Conservation (phyloP, 108 stramenopile genomes). For the Mediolabrus comicus region DNA sequence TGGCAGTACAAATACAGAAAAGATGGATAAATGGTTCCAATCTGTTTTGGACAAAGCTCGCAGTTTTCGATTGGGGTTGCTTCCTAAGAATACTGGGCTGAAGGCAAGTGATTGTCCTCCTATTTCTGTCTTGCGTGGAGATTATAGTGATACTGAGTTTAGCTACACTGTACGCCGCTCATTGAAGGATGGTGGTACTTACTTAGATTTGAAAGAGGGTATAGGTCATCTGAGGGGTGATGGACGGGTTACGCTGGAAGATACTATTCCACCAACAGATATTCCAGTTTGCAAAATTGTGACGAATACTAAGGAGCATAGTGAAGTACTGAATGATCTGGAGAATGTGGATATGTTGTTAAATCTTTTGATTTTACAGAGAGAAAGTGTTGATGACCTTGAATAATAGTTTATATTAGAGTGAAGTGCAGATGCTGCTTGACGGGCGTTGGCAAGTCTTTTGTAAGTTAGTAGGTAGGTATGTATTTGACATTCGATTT, state of each 20-base stretch:
- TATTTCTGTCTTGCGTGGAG: constrained; percentile 1
- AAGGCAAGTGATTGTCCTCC: constrained; percentile 6
- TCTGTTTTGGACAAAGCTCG: constrained; percentile 6
- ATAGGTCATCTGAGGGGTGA: constrained; percentile 5
- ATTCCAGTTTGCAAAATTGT: constrained; percentile 12
- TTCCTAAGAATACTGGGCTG: background rate
- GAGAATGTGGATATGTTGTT: constrained; percentile 9
- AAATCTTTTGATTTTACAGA: constrained; percentile 1
- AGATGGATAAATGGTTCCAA: constrained; percentile 10
- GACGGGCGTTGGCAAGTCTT: too few relatives aligned
- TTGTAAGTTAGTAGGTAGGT: too few relatives aligned
- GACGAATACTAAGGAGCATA: constrained; percentile 14
- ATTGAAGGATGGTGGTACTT: background rate
- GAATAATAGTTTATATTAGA: too few relatives aligned
- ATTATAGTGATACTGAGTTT: constrained; percentile 2
- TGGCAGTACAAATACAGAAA: background rate
- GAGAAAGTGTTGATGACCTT: too few relatives aligned
- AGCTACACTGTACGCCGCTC: background rate
- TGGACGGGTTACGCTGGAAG: constrained; percentile 12
- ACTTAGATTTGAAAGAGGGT: background rate
- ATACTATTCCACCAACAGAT: constrained; percentile 10
- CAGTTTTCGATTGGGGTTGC: constrained; percentile 5
- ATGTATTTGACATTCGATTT: too few relatives aligned
- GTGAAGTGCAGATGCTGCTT: too few relatives aligned
- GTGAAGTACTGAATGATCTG: constrained; percentile 14